These are phyloP conservation scores for Parafenestella ontariensis DNA, from an alignment of 2,329 filamentous ascomycete genomes.

Conservation along the genomic window DNA sequence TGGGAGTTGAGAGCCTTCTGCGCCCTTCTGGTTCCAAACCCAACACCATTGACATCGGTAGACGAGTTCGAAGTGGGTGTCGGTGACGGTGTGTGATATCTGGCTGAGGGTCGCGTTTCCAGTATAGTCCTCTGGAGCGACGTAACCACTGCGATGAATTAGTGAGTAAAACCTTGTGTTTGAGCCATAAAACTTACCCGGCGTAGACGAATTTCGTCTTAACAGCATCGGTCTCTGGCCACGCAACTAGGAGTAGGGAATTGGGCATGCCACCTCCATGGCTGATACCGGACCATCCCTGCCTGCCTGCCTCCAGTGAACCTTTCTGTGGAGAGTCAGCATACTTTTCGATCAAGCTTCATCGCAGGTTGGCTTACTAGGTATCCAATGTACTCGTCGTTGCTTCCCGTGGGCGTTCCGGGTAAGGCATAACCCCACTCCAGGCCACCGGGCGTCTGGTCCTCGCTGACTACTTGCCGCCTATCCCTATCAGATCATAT, in stretches of 20 bases:
- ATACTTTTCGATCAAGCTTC: background rate
- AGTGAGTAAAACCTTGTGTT: slow-evolving; percentile 3
- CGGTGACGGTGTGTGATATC: slow-evolving; percentile 65
- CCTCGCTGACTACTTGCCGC: slow-evolving; percentile 30
- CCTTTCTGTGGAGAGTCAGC: slow-evolving; percentile 35
- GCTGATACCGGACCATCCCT: slow-evolving; percentile 49
- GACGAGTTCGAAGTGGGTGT: slow-evolving; percentile 67
- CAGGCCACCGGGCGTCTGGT: slow-evolving; percentile 43
- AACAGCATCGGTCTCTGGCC: slow-evolving; percentile 33
- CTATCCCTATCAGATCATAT: slow-evolving; percentile 11
- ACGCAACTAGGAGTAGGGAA: slow-evolving; percentile 44
- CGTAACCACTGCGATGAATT: slow-evolving; percentile 58
- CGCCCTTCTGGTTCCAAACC: slow-evolving; percentile 53
- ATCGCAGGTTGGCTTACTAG: slow-evolving; percentile 29
- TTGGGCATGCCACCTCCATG: slow-evolving; percentile 47
- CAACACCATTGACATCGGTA: slow-evolving; percentile 66
- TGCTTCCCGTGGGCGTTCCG: slow-evolving; percentile 21
- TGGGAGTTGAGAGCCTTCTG: slow-evolving; percentile 49
- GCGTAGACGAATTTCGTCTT: slow-evolving; percentile 44
- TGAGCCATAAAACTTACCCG: slow-evolving; percentile 23
- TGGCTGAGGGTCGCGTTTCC: slow-evolving; percentile 69
- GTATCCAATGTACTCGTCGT: slow-evolving; percentile 49
- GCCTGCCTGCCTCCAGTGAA: slow-evolving; percentile 30
- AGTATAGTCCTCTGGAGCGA: slow-evolving; percentile 64
- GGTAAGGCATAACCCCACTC: slow-evolving; percentile 47